A percentile compares a stretch with the other conserved stretches of the same genome.
phyloP scores from a whole-genome alignment of 352 stramenopile species.

The Pythium rhizo-oryzae region DNA sequence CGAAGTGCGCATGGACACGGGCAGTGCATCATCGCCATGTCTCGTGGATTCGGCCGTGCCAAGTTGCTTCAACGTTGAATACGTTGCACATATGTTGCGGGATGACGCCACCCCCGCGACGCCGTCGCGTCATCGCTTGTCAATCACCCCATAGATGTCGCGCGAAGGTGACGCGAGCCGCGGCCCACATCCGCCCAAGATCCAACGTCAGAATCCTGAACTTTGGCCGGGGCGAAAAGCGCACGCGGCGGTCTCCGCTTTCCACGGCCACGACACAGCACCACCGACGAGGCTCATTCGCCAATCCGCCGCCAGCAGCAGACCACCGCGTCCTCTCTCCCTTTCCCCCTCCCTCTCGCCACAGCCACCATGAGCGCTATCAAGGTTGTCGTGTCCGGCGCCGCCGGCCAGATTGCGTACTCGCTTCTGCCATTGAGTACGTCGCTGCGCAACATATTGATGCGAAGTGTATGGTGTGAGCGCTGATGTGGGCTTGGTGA shows the following conservation, averaged over 20 bases:
- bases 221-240: not conserved
- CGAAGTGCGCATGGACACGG: slow-evolving; percentile 11
- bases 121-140: slow-evolving; percentile 24
- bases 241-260: no score
- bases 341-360: no score
- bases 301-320: slow-evolving; percentile 23
- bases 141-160: slow-evolving; percentile 15
- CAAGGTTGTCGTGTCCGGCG: slow-evolving; percentile 88
- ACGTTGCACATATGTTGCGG: slow-evolving; percentile 29
- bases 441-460: no score
- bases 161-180: slow-evolving; percentile 31
- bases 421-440: slow-evolving; percentile 84
- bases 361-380: slow-evolving; percentile 43
- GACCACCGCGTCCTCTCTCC: slow-evolving; percentile 14
- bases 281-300: slow-evolving; percentile 8
- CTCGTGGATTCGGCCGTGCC: not conserved
- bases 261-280: no score
- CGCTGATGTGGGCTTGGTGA: slow-evolving; percentile 7
- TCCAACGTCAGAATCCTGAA: slow-evolving; percentile 30
- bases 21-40: slow-evolving; percentile 20
- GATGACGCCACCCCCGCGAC: slow-evolving; percentile 33
- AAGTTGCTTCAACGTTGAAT: slow-evolving; percentile 10
- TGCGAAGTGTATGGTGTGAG: no score
- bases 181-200: slow-evolving; percentile 16
- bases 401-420: slow-evolving; percentile 92